Conservation (phyloP, 2,329 filamentous ascomycete species). For the Didymella sp. region DNA sequence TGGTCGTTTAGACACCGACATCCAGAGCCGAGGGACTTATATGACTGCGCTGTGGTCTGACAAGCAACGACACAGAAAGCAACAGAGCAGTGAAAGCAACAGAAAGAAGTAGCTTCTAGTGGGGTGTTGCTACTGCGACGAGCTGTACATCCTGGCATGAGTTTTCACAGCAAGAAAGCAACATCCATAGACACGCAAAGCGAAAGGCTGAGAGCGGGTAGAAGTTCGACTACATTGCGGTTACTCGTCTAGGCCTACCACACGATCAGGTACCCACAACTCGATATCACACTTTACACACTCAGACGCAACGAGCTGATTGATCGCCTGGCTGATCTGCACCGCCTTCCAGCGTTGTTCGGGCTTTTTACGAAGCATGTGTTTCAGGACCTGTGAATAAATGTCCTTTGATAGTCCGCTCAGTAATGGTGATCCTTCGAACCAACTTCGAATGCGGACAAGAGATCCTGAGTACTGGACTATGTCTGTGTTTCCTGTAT, state of each 20-base stretch:
- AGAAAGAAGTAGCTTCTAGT: too few relatives aligned
- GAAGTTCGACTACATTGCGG: too few relatives aligned
- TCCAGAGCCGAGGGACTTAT: too few relatives aligned
- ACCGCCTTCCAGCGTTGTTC: background rate
- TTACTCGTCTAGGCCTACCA: too few relatives aligned
- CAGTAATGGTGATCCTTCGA: background rate
- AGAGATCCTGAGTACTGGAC: background rate
- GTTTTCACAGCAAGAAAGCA: too few relatives aligned
- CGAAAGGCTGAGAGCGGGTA: too few relatives aligned
- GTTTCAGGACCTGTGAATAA: background rate
- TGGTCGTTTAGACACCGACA: too few relatives aligned
- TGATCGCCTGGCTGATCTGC: background rate
- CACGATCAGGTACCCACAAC: background rate
- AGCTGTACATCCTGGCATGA: too few relatives aligned
- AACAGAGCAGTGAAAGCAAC: too few relatives aligned
- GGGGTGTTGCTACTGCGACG: too few relatives aligned
- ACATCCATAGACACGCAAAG: background rate
- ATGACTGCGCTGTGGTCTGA: too few relatives aligned
- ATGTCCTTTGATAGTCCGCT: background rate
- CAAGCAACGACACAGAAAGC: too few relatives aligned
- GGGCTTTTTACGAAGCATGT: constrained; percentile 4
- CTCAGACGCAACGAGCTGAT: background rate
- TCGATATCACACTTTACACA: background rate
- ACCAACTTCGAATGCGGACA: background rate
- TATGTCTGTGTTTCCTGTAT: background rate